Evolutionary conservation across 208 protist genomes (phyloP).

Genomic region (Trichomonas gallinae): DNA sequence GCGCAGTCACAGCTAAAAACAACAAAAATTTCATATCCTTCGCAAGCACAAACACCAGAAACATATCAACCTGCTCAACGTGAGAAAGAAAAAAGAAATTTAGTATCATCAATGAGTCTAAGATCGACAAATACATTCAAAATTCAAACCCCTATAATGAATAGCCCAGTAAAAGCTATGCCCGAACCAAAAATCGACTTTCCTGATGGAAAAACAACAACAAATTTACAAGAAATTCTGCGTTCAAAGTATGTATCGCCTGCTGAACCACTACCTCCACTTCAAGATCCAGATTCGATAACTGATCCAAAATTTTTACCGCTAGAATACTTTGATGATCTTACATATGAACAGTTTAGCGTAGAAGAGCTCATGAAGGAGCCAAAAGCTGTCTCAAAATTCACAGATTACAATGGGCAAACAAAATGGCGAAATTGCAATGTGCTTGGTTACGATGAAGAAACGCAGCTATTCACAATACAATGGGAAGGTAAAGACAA

Average conservation of each 20-base stretch:
- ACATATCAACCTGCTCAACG: neutral
- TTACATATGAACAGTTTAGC: neutral
- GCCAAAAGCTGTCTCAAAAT: neutral
- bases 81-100: neutral
- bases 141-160: neutral
- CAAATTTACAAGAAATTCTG: neutral
- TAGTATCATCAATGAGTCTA: neutral
- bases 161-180: neutral
- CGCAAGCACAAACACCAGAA: neutral
- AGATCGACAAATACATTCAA: neutral
- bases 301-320: neutral
- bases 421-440: neutral
- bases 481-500: neutral
- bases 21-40: neutral
- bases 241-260: neutral
- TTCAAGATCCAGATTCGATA: neutral
- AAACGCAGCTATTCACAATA: neutral
- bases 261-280: neutral
- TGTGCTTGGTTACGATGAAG: neutral
- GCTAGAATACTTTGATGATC: conserved; percentile 6
- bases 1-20: neutral
- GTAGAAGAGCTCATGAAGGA: neutral
- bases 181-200: neutral
- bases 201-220: conserved; percentile 5
- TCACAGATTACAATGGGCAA: neutral